Evolutionary conservation across 169 alveolate genomes (phyloP).

Genomic region (Plasmodium cynomolgi): DNA sequence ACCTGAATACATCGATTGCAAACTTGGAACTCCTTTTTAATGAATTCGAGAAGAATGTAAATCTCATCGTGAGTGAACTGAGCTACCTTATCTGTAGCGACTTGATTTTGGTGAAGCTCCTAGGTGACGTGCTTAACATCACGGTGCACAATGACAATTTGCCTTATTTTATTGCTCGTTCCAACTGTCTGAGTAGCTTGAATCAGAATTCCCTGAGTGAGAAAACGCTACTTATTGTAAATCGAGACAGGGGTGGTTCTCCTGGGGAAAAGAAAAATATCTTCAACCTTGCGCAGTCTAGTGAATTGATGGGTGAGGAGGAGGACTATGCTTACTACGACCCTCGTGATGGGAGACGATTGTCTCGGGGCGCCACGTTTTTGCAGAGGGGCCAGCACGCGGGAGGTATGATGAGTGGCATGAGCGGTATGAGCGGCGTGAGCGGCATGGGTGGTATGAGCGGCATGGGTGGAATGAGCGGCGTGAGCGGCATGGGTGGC

Average conservation of each 20-base stretch:
- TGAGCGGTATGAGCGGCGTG: too few species aligned
- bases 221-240: neutral
- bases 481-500: too few species aligned
- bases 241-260: neutral
- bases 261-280: neutral
- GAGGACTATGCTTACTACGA: neutral
- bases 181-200: neutral
- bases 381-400: neutral
- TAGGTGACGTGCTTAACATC: neutral
- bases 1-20: neutral
- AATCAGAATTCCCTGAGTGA: slow-evolving; percentile 4
- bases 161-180: neutral
- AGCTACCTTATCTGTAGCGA: slow-evolving; percentile 12
- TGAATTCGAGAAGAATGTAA: slow-evolving; percentile 32
- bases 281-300: neutral
- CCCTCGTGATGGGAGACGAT: neutral
- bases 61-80: slow-evolving; percentile 9
- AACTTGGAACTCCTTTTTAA: slow-evolving; percentile 29
- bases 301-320: neutral
- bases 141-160: slow-evolving; percentile 4
- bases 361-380: neutral
- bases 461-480: too few species aligned
- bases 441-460: too few species aligned
- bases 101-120: neutral
- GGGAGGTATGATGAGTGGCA: too few species aligned